These are phyloP conservation scores for Colletotrichum sp. DNA, from an alignment of 2,329 filamentous ascomycete genomes.

Conservation along the genomic window DNA sequence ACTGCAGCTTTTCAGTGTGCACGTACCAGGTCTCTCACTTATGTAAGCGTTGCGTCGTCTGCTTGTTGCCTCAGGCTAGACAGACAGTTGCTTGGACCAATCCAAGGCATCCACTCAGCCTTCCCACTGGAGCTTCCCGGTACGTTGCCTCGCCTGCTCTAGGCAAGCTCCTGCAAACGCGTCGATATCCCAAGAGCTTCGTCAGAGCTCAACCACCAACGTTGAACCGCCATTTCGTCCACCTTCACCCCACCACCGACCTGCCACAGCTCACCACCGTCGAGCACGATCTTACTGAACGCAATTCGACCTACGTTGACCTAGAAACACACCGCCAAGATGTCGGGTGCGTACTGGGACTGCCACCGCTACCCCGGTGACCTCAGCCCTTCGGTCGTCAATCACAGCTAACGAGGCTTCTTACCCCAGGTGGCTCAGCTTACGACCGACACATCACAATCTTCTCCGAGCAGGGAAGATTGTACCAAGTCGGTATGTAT, in stretches of 20 bases:
- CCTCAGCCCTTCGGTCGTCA: conserved; percentile 12
- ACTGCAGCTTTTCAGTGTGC: not conserved
- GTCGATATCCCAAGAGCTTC: conserved; percentile 30
- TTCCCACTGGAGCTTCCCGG: conserved; percentile 32
- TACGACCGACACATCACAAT: conserved; percentile 99
- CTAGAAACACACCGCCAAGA: conserved; percentile 39
- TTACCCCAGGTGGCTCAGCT: conserved; percentile 73
- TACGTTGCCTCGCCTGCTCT: conserved; percentile 32
- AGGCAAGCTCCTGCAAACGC: conserved; percentile 57
- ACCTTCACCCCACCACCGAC: conserved; percentile 27
- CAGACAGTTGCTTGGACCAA: conserved; percentile 11
- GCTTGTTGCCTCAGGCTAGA: conserved; percentile 34
- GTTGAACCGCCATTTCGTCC: conserved; percentile 14
- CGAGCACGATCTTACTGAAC: conserved; percentile 26
- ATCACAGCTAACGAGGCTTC: conserved; percentile 31
- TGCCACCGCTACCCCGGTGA: not conserved
- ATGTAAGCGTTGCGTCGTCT: not conserved
- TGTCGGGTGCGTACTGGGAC: conserved; percentile 52
- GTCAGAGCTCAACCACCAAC: conserved; percentile 23
- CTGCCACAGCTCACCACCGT: not conserved
- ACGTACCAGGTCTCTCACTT: not conserved
- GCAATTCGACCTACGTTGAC: not conserved
- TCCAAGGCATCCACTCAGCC: conserved; percentile 37
- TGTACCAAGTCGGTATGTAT: conserved; percentile 98
- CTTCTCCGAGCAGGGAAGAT: conserved; percentile 96